Conservation (phyloP, 768 basidiomycete genomes). For the Boletus rex-veris region DNA sequence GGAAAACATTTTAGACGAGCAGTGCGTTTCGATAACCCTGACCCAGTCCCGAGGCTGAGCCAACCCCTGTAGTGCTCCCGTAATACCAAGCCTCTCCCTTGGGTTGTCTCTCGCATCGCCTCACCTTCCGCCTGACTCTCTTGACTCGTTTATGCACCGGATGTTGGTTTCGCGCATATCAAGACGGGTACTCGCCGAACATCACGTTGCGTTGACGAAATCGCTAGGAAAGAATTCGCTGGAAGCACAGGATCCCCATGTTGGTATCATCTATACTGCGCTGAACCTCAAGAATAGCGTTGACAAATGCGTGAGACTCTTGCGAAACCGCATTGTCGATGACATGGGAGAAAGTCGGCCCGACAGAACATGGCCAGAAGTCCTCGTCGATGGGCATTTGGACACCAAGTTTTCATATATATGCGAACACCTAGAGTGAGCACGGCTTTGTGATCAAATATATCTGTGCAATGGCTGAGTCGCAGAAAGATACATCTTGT, state of each 20-base stretch:
- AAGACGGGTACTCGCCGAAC: constrained; percentile 82
- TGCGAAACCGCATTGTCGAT: constrained; percentile 47
- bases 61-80: constrained; percentile 50
- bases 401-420: constrained; percentile 78
- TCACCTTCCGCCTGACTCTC: constrained; percentile 68
- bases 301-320: constrained; percentile 58
- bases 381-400: constrained; percentile 69
- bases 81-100: constrained; percentile 78
- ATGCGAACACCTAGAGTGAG: constrained; percentile 80
- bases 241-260: constrained; percentile 53
- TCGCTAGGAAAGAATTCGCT: constrained; percentile 38
- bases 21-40: constrained; percentile 47
- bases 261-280: constrained; percentile 82
- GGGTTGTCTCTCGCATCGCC: constrained; percentile 84
- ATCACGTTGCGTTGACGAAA: constrained; percentile 79
- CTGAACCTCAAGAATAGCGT: constrained; percentile 69
- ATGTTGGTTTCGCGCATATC: constrained; percentile 92
- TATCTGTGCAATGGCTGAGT: neutral
- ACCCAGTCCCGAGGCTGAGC: constrained; percentile 4
- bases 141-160: constrained; percentile 85
- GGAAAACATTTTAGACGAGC: constrained; percentile 59
- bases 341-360: constrained; percentile 25
- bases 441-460: constrained; percentile 1
- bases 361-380: constrained; percentile 52
- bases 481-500: constrained; percentile 67